phyloP scores from a whole-genome alignment of 306 rosid genomes.

The Lotus japonicus region DNA sequence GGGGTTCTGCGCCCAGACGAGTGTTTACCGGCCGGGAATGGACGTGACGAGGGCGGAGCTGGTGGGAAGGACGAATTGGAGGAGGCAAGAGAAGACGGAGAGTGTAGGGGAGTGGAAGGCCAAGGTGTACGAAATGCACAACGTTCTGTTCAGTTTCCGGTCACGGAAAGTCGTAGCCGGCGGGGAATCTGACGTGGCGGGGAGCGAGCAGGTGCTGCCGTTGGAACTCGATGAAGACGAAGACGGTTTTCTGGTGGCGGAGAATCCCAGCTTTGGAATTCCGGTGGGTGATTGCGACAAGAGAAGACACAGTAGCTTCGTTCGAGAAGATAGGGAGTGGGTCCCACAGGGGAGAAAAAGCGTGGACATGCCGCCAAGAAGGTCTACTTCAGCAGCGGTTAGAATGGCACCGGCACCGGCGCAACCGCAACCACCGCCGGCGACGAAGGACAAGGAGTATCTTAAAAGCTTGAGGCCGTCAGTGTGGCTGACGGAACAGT shows the following conservation, averaged over 20 bases:
- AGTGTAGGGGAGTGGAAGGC: slow-evolving; percentile 91
- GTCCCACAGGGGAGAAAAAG: slow-evolving; percentile 68
- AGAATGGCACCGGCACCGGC: background rate
- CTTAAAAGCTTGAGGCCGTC: slow-evolving; percentile 74
- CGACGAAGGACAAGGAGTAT: slow-evolving; percentile 80
- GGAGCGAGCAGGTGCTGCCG: slow-evolving; percentile 71
- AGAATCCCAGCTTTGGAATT: slow-evolving; percentile 62
- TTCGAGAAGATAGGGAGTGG: slow-evolving; percentile 77
- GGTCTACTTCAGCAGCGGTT: slow-evolving; percentile 18
- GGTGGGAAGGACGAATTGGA: slow-evolving; percentile 82
- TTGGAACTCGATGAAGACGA: slow-evolving; percentile 92
- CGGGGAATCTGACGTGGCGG: slow-evolving; percentile 54
- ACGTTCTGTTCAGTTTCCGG: slow-evolving; percentile 82
- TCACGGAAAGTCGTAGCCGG: slow-evolving; percentile 62
- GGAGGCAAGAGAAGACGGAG: slow-evolving; percentile 85
- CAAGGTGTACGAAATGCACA: slow-evolving; percentile 71
- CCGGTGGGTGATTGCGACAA: slow-evolving; percentile 16
- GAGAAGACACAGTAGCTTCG: slow-evolving; percentile 87
- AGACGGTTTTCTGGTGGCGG: slow-evolving; percentile 84
- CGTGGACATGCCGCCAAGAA: slow-evolving; percentile 57
- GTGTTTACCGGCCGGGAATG: slow-evolving; percentile 91
- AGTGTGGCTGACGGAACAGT: slow-evolving; percentile 92
- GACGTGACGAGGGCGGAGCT: slow-evolving; percentile 89
- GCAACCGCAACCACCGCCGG: slow-evolving; percentile 25
- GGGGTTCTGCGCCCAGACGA: slow-evolving; percentile 78